Evolutionary conservation across 441 rosid species (phyloP).

Genomic region (Biscutella laevigata): DNA sequence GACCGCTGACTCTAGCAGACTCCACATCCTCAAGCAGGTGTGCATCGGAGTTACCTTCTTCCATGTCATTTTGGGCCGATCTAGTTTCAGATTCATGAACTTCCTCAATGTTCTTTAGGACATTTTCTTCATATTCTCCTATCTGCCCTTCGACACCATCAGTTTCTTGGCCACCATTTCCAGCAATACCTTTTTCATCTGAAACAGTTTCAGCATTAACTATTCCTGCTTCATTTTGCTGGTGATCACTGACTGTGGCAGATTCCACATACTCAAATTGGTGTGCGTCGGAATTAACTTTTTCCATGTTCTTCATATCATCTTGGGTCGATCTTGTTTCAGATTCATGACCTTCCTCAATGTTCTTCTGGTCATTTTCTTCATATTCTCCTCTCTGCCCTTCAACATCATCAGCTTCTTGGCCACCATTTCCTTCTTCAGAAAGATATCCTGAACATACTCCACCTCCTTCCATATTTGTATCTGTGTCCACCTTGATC

Average conservation of each 20-base stretch:
- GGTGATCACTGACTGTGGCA: conserved; percentile 8
- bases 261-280: conserved; percentile 3
- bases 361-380: neutral
- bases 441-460: neutral
- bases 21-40: neutral
- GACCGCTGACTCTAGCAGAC: conserved; percentile 11
- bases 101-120: conserved; percentile 10
- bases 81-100: neutral
- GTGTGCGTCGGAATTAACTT: neutral
- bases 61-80: neutral
- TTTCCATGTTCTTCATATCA: conserved; percentile 8
- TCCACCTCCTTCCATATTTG: conserved; percentile 9
- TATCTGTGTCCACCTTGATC: conserved; percentile 1
- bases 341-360: conserved; percentile 7
- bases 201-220: conserved; percentile 1
- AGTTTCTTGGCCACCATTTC: neutral
- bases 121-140: neutral
- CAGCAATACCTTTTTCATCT: too few relatives aligned
- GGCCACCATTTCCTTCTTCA: conserved; percentile 10
- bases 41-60: neutral
- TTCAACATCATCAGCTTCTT: conserved; percentile 6
- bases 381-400: conserved; percentile 11
- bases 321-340: neutral
- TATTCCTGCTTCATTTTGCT: conserved; percentile 14
- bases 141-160: conserved; percentile 9